Conservation (phyloP, 345 rosid genomes). For the Euphorbia peplus region DNA sequence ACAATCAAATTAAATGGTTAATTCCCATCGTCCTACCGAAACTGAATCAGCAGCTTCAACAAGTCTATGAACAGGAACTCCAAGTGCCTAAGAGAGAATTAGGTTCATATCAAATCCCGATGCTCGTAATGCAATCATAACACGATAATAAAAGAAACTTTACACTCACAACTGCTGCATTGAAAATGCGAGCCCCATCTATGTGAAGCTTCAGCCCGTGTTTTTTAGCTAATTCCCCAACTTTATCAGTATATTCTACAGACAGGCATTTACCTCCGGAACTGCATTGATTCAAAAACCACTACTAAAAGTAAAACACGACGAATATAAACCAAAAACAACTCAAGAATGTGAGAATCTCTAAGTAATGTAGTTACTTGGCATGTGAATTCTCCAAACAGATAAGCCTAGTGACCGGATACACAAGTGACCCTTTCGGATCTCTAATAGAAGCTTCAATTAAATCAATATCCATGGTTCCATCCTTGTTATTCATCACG, state of each 20-base stretch:
- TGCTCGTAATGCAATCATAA: not conserved
- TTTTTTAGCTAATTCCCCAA: conserved; percentile 76
- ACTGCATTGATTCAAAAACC: conserved; percentile 40
- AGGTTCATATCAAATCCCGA: conserved; percentile 18
- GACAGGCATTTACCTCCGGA: conserved; percentile 81
- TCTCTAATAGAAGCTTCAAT: conserved; percentile 77
- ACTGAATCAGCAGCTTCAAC: conserved; percentile 86
- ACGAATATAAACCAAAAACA: not conserved
- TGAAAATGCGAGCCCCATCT: conserved; percentile 95
- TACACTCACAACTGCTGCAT: conserved; percentile 77
- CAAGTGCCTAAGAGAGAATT: conserved; percentile 61
- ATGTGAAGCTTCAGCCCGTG: conserved; percentile 89
- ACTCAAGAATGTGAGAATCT: not conserved
- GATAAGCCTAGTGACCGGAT: conserved; percentile 84
- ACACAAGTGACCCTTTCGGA: conserved; percentile 62
- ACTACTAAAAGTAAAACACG: conserved; percentile 9
- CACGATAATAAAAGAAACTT: not conserved
- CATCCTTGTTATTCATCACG: conserved; percentile 70
- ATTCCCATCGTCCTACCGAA: conserved; percentile 40
- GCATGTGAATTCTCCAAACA: conserved; percentile 94
- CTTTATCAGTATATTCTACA: conserved; percentile 60
- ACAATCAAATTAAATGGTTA: not conserved
- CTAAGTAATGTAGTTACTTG: conserved; percentile 47
- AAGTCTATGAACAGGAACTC: conserved; percentile 77
- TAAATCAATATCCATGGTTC: conserved; percentile 67